Evolutionary conservation across 2,329 filamentous ascomycete genomes (phyloP).

Genomic region (Colletotrichum falcatum): DNA sequence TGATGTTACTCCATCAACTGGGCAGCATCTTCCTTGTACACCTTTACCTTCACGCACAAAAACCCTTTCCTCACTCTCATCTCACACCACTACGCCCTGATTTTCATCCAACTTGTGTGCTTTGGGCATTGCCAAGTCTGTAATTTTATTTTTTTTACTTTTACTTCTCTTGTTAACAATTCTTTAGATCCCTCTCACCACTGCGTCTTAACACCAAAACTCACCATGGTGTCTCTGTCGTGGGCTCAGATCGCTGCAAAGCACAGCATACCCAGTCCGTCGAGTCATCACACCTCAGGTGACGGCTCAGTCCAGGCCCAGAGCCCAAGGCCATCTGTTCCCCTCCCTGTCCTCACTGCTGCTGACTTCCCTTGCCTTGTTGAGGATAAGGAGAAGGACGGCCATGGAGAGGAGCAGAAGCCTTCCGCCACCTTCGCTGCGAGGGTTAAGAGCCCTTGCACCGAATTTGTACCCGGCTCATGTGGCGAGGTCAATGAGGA

Average conservation of each 20-base stretch:
- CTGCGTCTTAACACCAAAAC: too few relatives aligned
- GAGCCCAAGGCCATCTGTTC: not conserved
- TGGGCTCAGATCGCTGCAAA: constrained; percentile 26
- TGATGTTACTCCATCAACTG: not conserved
- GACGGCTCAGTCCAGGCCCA: not conserved
- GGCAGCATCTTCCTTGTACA: not conserved
- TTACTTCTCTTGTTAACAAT: not conserved
- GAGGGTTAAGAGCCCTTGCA: not conserved
- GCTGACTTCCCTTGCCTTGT: not conserved
- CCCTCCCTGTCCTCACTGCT: not conserved
- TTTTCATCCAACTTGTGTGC: not conserved
- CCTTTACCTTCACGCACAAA: not conserved
- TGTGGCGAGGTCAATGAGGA: not conserved
- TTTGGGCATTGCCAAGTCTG: not conserved
- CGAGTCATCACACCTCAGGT: not conserved
- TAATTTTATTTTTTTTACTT: not conserved
- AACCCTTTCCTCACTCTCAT: not conserved
- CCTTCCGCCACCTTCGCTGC: not conserved
- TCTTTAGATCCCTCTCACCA: not conserved
- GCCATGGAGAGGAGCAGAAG: not conserved
- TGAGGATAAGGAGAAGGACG: not conserved
- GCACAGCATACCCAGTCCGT: constrained; percentile 1
- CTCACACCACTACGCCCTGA: fast-evolving
- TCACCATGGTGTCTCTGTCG: constrained; percentile 6
- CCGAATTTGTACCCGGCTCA: not conserved